These are phyloP conservation scores for Allium sativum DNA, from an alignment of 106 monocot species.

Conservation along the genomic window DNA sequence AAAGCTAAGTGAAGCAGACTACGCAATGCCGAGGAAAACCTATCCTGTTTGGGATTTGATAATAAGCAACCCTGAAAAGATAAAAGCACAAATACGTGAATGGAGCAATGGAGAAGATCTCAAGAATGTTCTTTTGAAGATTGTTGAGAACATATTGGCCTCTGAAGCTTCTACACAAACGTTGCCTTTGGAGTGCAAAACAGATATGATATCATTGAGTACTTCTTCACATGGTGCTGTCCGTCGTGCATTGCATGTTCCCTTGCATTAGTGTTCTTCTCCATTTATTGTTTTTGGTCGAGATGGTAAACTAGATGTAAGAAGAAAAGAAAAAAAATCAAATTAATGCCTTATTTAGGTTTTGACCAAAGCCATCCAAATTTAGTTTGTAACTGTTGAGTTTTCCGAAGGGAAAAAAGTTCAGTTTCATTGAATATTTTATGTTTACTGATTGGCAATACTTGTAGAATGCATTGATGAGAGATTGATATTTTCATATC, in stretches of 20 bases:
- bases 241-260: conserved; percentile 13
- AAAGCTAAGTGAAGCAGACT: conserved; percentile 25
- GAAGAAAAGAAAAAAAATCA: too few species aligned
- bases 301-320: too few species aligned
- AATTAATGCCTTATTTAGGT: too few species aligned
- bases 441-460: too few species aligned
- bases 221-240: neutral
- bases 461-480: too few species aligned
- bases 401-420: too few species aligned
- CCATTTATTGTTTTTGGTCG: too few species aligned
- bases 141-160: conserved; percentile 10
- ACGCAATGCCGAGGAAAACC: conserved; percentile 49
- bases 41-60: conserved; percentile 62
- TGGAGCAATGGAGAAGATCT: conserved; percentile 43
- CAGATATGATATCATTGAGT: conserved; percentile 14
- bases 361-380: too few species aligned
- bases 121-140: conserved; percentile 22
- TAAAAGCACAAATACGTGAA: conserved; percentile 42
- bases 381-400: too few species aligned
- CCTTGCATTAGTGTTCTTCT: too few species aligned
- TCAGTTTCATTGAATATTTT: too few species aligned
- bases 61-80: conserved; percentile 3
- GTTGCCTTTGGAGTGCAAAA: conserved; percentile 25
- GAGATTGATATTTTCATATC: too few species aligned
- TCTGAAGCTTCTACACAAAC: neutral